Evolutionary conservation across 192 early-diverging fungal species (phyloP).

Genomic region (Coemansia guatemalensis): DNA sequence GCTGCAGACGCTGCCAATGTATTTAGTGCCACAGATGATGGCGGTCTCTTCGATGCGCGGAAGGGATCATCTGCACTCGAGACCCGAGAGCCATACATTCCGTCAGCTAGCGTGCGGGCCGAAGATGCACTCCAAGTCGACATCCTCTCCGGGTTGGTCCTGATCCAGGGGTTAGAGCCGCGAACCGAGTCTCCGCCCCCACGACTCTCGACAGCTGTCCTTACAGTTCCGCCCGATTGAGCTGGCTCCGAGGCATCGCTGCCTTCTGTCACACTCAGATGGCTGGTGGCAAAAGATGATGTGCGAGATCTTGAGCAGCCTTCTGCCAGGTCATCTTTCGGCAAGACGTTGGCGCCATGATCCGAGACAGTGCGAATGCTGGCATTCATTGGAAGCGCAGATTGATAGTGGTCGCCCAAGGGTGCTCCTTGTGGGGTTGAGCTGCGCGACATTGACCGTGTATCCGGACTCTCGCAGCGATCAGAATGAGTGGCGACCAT

Average conservation of each 20-base stretch:
- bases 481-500: slow-evolving; percentile 35
- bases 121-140: slow-evolving; percentile 55
- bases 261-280: slow-evolving; percentile 25
- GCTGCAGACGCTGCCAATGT: slow-evolving; percentile 38
- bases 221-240: slow-evolving; percentile 3
- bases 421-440: slow-evolving; percentile 2
- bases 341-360: neutral
- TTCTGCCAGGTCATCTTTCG: neutral
- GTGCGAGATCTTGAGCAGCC: slow-evolving; percentile 19
- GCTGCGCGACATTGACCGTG: slow-evolving; percentile 2
- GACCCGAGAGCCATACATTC: slow-evolving; percentile 18
- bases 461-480: slow-evolving; percentile 1
- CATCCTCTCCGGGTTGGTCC: slow-evolving; percentile 42
- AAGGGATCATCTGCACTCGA: slow-evolving; percentile 29
- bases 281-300: slow-evolving; percentile 33
- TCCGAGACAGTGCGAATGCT: neutral
- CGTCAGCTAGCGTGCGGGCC: slow-evolving; percentile 37
- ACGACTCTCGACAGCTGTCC: slow-evolving; percentile 1
- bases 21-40: slow-evolving; percentile 32
- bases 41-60: slow-evolving; percentile 16
- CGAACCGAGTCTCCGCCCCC: slow-evolving; percentile 7
- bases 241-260: slow-evolving; percentile 17
- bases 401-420: slow-evolving; percentile 3
- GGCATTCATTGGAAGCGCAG: neutral
- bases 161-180: slow-evolving; percentile 14